phyloP scores from a whole-genome alignment of 192 early-diverging fungal species.

The Linnemannia exigua region DNA sequence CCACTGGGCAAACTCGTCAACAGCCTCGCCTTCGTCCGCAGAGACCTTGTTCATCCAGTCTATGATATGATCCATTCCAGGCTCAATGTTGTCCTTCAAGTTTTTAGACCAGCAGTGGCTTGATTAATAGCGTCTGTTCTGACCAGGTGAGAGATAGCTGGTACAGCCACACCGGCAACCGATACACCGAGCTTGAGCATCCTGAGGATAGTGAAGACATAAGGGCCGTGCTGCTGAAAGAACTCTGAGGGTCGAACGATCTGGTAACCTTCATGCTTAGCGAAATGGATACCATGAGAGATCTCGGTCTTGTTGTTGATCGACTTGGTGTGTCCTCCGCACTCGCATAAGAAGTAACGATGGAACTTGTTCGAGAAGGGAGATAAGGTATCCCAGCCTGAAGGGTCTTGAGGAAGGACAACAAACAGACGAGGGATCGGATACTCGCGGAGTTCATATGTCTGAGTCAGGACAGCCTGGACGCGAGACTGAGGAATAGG shows the following conservation, averaged over 20 bases:
- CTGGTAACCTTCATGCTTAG: too few relatives aligned
- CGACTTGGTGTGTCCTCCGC: slow-evolving; percentile 31
- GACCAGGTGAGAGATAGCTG: slow-evolving; percentile 21
- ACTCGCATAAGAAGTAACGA: slow-evolving; percentile 30
- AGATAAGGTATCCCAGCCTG: slow-evolving; percentile 7
- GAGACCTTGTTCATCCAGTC: slow-evolving; percentile 19
- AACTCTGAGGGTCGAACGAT: too few relatives aligned
- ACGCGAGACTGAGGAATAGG: slow-evolving; percentile 15
- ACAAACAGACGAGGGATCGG: slow-evolving; percentile 32
- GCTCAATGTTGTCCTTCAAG: slow-evolving; percentile 8
- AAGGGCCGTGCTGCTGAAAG: too few relatives aligned
- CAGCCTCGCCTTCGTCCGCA: slow-evolving; percentile 12
- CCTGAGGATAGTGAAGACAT: too few relatives aligned
- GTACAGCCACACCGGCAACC: too few relatives aligned
- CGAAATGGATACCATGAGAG: too few relatives aligned
- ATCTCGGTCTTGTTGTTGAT: background rate
- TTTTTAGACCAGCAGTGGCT: background rate
- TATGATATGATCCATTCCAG: slow-evolving; percentile 16
- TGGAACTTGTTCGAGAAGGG: slow-evolving; percentile 24
- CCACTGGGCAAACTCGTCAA: slow-evolving; percentile 1
- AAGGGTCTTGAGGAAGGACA: slow-evolving; percentile 18
- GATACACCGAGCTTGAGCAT: too few relatives aligned
- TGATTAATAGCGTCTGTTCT: slow-evolving; percentile 11
- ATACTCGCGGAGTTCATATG: slow-evolving; percentile 24
- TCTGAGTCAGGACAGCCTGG: slow-evolving; percentile 16